phyloP scores from a whole-genome alignment of 1,284 basidiomycete species.

The Exobasidium cylindrosporum region DNA sequence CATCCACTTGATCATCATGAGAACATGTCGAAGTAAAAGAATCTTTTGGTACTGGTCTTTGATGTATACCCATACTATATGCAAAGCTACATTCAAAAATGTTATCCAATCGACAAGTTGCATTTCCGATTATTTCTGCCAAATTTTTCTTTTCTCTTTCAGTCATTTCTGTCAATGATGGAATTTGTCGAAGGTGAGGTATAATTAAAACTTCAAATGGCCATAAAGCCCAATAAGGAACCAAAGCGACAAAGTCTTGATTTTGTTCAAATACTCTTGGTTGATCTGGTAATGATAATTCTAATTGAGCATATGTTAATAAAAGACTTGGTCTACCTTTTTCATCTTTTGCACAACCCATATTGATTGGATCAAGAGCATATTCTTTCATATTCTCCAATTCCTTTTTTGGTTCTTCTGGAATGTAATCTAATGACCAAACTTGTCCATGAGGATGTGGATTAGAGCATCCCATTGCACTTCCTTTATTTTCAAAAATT shows the following conservation, averaged over 20 bases:
- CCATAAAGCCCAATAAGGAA: constrained; percentile 97
- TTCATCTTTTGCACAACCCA: constrained; percentile 62
- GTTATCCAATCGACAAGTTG: constrained; percentile 49
- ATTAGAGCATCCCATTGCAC: constrained; percentile 94
- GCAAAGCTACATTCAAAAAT: constrained; percentile 71
- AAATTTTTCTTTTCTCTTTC: constrained; percentile 28
- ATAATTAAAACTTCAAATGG: constrained; percentile 75
- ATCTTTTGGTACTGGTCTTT: constrained; percentile 64
- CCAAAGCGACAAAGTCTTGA: constrained; percentile 77
- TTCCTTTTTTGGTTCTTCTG: constrained; percentile 43
- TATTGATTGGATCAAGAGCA: constrained; percentile 28
- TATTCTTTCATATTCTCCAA: constrained; percentile 36
- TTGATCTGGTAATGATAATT: constrained; percentile 62
- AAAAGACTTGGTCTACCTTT: constrained; percentile 70
- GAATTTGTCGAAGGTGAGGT: constrained; percentile 35
- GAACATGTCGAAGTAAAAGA: constrained; percentile 55
- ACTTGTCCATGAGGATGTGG: constrained; percentile 93
- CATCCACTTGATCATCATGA: constrained; percentile 41
- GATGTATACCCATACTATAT: constrained; percentile 85
- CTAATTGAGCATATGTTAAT: constrained; percentile 77
- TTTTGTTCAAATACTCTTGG: constrained; percentile 69
- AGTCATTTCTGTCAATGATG: constrained; percentile 34
- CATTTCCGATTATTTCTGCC: constrained; percentile 59
- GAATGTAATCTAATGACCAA: constrained; percentile 64
- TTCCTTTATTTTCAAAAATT: constrained; percentile 78